Evolutionary conservation across 345 rosid species (phyloP).

Genomic region (Isatis tinctoria): DNA sequence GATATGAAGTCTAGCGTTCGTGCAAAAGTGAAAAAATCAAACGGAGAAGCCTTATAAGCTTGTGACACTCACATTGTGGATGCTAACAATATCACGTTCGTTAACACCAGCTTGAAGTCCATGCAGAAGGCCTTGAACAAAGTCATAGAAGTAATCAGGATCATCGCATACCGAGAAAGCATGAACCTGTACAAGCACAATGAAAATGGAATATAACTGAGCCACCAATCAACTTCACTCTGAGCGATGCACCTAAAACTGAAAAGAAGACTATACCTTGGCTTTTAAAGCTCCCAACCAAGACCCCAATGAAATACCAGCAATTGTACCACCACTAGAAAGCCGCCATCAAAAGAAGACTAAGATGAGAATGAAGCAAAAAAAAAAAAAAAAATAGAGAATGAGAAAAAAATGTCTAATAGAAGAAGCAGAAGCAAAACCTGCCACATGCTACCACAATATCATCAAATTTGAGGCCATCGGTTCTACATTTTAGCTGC

Average conservation of each 20-base stretch:
- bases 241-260: neutral
- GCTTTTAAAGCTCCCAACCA: slow-evolving; percentile 71
- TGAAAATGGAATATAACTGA: slow-evolving; percentile 2
- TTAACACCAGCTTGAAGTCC: slow-evolving; percentile 74
- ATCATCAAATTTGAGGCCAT: slow-evolving; percentile 61
- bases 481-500: slow-evolving; percentile 49
- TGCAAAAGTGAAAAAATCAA: neutral
- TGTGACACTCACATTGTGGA: slow-evolving; percentile 62
- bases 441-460: slow-evolving; percentile 97
- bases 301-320: slow-evolving; percentile 85
- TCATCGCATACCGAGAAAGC: slow-evolving; percentile 89
- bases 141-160: slow-evolving; percentile 85
- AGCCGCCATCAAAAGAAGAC: slow-evolving; percentile 24
- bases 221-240: neutral
- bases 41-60: neutral
- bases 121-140: slow-evolving; percentile 75
- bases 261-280: slow-evolving; percentile 43
- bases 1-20: neutral
- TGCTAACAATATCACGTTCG: slow-evolving; percentile 55
- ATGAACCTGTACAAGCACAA: slow-evolving; percentile 62
- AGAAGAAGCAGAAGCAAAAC: slow-evolving; percentile 38
- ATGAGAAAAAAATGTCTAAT: neutral
- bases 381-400: neutral
- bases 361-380: slow-evolving; percentile 4
- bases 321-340: slow-evolving; percentile 80